A percentile compares a stretch with the other conserved stretches of the same genome.
Conservation (phyloP, 495 filamentous ascomycete genomes). For the Neohortaea acidophila region DNA sequence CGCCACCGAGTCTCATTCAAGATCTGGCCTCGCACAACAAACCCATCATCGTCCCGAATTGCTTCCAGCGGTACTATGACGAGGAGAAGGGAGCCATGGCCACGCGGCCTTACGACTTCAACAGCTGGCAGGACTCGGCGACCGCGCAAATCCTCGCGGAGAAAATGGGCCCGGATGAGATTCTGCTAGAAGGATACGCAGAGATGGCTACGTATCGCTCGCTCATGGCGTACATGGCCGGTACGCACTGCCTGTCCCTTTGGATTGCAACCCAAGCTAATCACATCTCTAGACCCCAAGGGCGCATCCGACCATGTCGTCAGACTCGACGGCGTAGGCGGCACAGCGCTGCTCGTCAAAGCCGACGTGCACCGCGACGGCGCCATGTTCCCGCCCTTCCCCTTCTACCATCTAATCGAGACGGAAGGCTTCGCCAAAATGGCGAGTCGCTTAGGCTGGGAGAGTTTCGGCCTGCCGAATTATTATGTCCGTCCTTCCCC, state of each 20-base stretch:
- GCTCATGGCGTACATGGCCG: slow-evolving; percentile 77
- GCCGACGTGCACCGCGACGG: slow-evolving; percentile 95
- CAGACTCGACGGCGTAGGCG: slow-evolving; percentile 79
- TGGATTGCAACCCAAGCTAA: not conserved
- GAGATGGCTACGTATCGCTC: slow-evolving; percentile 84
- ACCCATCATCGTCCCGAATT: slow-evolving; percentile 84
- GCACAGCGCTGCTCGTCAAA: slow-evolving; percentile 86
- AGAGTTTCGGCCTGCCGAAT: slow-evolving; percentile 73
- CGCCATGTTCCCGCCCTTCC: slow-evolving; percentile 94
- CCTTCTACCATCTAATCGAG: slow-evolving; percentile 93
- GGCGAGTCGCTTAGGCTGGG: slow-evolving; percentile 75
- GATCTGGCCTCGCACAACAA: slow-evolving; percentile 78
- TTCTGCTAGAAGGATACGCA: slow-evolving; percentile 80
- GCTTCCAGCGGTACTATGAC: slow-evolving; percentile 80
- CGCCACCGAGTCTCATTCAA: slow-evolving; percentile 72
- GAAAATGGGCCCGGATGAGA: slow-evolving; percentile 77
- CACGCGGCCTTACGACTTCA: slow-evolving; percentile 86
- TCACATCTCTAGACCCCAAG: slow-evolving; percentile 5
- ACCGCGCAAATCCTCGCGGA: slow-evolving; percentile 57
- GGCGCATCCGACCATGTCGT: slow-evolving; percentile 47
- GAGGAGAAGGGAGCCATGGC: slow-evolving; percentile 48
- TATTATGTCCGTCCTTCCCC: slow-evolving; percentile 61
- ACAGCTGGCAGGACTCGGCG: slow-evolving; percentile 83
- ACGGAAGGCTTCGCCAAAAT: slow-evolving; percentile 98
- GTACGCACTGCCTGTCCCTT: slow-evolving; percentile 16